Base-by-base conservation (phyloP, 192 early-diverging fungal species). In the Gryganskiella cystojenkinii region DNA sequence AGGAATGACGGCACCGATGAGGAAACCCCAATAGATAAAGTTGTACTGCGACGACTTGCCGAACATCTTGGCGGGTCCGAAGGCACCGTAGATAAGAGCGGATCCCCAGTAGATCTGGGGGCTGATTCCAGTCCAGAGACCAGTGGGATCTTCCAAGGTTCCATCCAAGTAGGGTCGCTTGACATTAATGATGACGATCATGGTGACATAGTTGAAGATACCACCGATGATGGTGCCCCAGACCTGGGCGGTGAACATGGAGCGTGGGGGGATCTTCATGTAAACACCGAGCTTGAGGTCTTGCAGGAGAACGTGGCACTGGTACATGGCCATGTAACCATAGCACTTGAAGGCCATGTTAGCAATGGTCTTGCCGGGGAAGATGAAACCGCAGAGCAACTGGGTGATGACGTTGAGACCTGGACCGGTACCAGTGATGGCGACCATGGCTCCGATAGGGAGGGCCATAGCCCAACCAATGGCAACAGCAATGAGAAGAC, bases 251-350 rank as follows among this genome's bases (percentile, higher is more conserved):
- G 80, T 47, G 70, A 92, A 89, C 78, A 93, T 83, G 33, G 81
- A 60, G 34, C 83, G 82, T 15, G 92, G 92, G 13, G 89, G 83
- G n/a, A 93, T 85, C 71, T 93, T 90, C 76, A 90, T 83, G 79
- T 91, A 92, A 56, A 88, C 86, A 0, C 89, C 89, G 14, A 93
- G 81, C 70, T 94, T 94, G 42, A 94, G 79, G 71, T 93, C 92
- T 44, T 53, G n/a, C 9, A 92, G 67, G 27, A 95, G 87, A n/a
- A 80, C 81, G n/a, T 95, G 71, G 50, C 90, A 90, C 83, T 97
- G 95, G 17, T 79, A 68, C 86, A 93, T 87, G 20, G 88, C 82
- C 42, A 79, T 78, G 61, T 75, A 80, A 22, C 82, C 79, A 56
- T 84, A 79, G 37, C 75, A 80, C 78, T 90, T 90, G 82, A 89